phyloP scores from a whole-genome alignment of 108 stramenopile genomes.

The Heterococcus sp. region DNA sequence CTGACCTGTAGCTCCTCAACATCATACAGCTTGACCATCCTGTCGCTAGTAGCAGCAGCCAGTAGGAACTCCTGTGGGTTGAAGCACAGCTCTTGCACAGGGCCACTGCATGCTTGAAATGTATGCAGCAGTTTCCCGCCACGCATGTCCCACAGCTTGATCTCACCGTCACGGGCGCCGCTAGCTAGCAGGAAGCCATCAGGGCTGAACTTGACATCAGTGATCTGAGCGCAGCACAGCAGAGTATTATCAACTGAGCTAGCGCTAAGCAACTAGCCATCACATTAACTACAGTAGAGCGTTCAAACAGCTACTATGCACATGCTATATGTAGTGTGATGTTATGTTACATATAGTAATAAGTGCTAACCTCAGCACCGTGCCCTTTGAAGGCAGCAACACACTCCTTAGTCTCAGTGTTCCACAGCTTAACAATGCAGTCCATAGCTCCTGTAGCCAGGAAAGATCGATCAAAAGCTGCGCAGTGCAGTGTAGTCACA shows the following conservation, averaged over 20 bases:
- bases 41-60: conserved; percentile 21
- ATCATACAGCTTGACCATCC: conserved; percentile 41
- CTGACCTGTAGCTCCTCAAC: conserved; percentile 29
- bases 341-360: no score
- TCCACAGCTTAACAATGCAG: conserved; percentile 42
- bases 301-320: no score
- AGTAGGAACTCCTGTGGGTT: conserved; percentile 43
- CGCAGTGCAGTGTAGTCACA: conserved; percentile 33
- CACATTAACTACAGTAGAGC: no score
- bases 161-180: conserved; percentile 17
- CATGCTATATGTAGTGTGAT: no score
- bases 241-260: no score
- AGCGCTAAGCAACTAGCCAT: no score
- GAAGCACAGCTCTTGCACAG: conserved; percentile 21
- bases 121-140: conserved; percentile 34
- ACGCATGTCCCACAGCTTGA: conserved; percentile 27
- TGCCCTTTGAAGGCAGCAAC: conserved; percentile 38
- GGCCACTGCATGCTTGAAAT: not conserved
- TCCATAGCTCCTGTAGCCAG: conserved; percentile 36
- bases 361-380: conserved; percentile 7
- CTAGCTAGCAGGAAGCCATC: conserved; percentile 31
- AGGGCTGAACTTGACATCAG: conserved; percentile 33
- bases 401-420: conserved; percentile 34
- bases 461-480: conserved; percentile 28
- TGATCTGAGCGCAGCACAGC: conserved; percentile 5